Evolutionary conservation across 1,284 basidiomycete species (phyloP).

Genomic region (Pterulicium gracile): DNA sequence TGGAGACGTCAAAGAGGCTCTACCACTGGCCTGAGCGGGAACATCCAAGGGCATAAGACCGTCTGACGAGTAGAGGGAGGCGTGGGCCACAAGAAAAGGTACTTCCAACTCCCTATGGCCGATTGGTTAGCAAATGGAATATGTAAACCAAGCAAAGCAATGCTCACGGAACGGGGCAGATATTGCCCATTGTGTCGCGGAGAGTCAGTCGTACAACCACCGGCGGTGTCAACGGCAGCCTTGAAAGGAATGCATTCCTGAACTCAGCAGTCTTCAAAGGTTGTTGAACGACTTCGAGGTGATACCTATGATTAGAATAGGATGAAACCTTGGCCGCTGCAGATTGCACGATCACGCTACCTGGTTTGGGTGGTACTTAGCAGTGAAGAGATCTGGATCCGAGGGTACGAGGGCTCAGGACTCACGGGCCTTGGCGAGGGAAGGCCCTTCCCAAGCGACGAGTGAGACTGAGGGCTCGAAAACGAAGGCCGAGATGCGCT

Average conservation of each 20-base stretch:
- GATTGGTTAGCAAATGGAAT: constrained; percentile 16
- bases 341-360: constrained; percentile 23
- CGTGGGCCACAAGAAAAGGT: constrained; percentile 73
- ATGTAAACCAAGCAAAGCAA: too few relatives aligned
- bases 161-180: constrained; percentile 43
- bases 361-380: constrained; percentile 38
- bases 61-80: constrained; percentile 59
- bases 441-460: too few relatives aligned
- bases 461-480: too few relatives aligned
- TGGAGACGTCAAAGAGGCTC: constrained; percentile 32
- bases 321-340: too few relatives aligned
- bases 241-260: constrained; percentile 60
- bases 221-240: constrained; percentile 73
- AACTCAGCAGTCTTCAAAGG: constrained; percentile 74
- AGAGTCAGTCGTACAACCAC: constrained; percentile 70
- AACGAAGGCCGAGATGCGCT: too few relatives aligned
- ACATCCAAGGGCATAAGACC: constrained; percentile 47
- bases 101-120: constrained; percentile 59
- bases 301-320: constrained; percentile 37
- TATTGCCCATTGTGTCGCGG: constrained; percentile 55
- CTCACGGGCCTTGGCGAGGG: constrained; percentile 20
- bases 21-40: constrained; percentile 26
- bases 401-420: constrained; percentile 27
- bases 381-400: constrained; percentile 44
- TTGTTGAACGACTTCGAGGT: constrained; percentile 71